phyloP scores from a whole-genome alignment of 2,329 filamentous ascomycete genomes.

The Cytospora paraplurivora region DNA sequence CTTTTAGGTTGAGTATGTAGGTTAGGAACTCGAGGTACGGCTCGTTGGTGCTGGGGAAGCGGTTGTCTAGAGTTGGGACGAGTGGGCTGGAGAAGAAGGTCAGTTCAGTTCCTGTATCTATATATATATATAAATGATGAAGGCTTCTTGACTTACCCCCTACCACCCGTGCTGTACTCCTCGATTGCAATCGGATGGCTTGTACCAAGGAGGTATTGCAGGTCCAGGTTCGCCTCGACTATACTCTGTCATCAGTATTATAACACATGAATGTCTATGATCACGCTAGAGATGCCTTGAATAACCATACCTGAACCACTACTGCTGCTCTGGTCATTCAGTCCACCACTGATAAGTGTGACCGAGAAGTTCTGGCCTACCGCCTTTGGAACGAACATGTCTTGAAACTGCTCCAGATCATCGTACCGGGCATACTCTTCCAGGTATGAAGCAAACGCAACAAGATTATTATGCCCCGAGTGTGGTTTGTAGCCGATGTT shows the following conservation, averaged over 20 bases:
- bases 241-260: neutral
- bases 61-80: slow-evolving; percentile 51
- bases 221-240: slow-evolving; percentile 35
- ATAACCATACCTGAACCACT: slow-evolving; percentile 38
- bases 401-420: slow-evolving; percentile 55
- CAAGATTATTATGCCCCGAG: slow-evolving; percentile 35
- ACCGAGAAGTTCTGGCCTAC: slow-evolving; percentile 57
- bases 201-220: slow-evolving; percentile 29
- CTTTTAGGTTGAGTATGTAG: slow-evolving; percentile 56
- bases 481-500: slow-evolving; percentile 44
- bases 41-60: slow-evolving; percentile 64
- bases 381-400: slow-evolving; percentile 54
- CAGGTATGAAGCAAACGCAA: slow-evolving; percentile 47
- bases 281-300: no score
- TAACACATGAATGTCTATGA: no score
- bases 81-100: slow-evolving; percentile 50
- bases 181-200: slow-evolving; percentile 33
- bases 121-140: neutral
- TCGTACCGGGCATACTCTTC: slow-evolving; percentile 50
- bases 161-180: slow-evolving; percentile 35
- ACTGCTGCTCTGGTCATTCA: slow-evolving; percentile 48
- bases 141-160: slow-evolving; percentile 15
- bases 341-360: slow-evolving; percentile 57
- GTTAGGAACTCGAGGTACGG: slow-evolving; percentile 67
- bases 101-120: neutral